Evolutionary conservation across 208 protist genomes (phyloP).

Genomic region (Strigomonas culicis): DNA sequence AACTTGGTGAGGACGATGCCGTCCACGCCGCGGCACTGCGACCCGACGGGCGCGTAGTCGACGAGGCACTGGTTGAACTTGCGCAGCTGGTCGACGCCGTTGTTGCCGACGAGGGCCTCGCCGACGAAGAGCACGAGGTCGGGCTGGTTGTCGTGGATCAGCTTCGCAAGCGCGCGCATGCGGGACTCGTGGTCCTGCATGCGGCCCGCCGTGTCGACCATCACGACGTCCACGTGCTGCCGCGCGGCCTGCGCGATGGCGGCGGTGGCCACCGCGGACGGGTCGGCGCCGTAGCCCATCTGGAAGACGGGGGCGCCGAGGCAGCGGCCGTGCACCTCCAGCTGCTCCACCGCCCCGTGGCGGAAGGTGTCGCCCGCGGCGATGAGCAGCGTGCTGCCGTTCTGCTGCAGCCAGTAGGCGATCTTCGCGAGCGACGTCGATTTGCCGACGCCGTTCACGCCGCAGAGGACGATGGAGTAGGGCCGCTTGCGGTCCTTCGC

Average conservation of each 20-base stretch:
- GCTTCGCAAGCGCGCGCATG: constrained; percentile 98
- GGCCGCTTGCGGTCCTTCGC: constrained; percentile 74
- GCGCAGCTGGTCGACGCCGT: constrained; percentile 98
- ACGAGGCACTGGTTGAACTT: constrained; percentile 97
- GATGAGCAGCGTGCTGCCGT: constrained; percentile 92
- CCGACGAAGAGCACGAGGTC: constrained; percentile 99
- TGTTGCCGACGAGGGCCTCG: constrained; percentile 99
- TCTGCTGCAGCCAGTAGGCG: constrained; percentile 95
- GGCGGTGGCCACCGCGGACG: constrained; percentile 90
- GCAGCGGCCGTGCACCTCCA: constrained; percentile 94
- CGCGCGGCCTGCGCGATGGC: constrained; percentile 90
- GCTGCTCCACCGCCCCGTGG: constrained; percentile 99
- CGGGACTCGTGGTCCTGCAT: constrained; percentile 99
- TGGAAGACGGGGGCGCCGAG: constrained; percentile 95
- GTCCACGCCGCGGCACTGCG: constrained; percentile 94
- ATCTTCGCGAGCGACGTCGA: constrained; percentile 98
- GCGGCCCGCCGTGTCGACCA: constrained; percentile 99
- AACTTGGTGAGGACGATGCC: constrained; percentile 99
- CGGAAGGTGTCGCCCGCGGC: constrained; percentile 99
- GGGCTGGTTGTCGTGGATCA: constrained; percentile 96
- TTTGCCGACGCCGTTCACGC: constrained; percentile 99
- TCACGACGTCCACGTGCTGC: constrained; percentile 94
- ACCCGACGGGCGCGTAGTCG: constrained; percentile 82
- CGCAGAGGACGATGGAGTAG: constrained; percentile 97
- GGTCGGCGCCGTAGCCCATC: constrained; percentile 97